Base-by-base conservation (phyloP, 129 eudicot genomes). In the Kitagawia praeruptora region DNA sequence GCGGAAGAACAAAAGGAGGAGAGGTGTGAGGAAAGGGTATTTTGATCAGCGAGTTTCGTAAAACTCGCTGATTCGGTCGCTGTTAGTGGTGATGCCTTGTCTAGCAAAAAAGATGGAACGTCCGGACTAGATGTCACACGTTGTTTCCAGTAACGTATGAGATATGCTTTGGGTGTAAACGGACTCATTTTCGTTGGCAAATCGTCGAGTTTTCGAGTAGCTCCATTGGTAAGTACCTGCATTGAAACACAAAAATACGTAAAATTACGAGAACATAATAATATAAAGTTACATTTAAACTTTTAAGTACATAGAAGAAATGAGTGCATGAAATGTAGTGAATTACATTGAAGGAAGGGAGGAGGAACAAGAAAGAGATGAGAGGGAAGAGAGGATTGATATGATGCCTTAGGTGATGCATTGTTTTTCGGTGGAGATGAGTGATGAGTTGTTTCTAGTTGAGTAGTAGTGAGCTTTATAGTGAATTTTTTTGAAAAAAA, bases 41-140 rank as follows among this genome's bases (percentile, higher is more conserved):
- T 70, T 38, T 67, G 41, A 48, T 53, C 67, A 56, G 84, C 90
- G 63, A 87, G 86, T 58, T 67, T 79, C 19, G 79, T 19, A 31
- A 84, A 85, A n/a, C 80, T 72, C 28, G 81, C 85, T 23, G 69
- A 47, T 34, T 87, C 81, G 7, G 34, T 75, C 21, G 84, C 81
- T 40, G 75, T 76, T 28, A 87, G 45, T 21, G 91, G 90, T 11
- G 90, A 84, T 8, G 86, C 90, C 46, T 84, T 87, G 48, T 73
- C n/a, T 28, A 84, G 54, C 6, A 87, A 51, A 73, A 87, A 87
- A 23, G 77, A 66, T 21, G 86, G 86, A 34, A 82, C 28, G 19
- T 74, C 76, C 0, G 39, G 16, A 37, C 77, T 85, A 31, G 88
- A 87, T 75, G 75, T 37, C 41, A 87, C 76, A 37, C 83, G 76